Percentiles rank a stretch among this genome's conserved stretches.
Evolutionary conservation across 2,329 filamentous ascomycete species (phyloP).

Genomic region (Harringtonia aguacate): DNA sequence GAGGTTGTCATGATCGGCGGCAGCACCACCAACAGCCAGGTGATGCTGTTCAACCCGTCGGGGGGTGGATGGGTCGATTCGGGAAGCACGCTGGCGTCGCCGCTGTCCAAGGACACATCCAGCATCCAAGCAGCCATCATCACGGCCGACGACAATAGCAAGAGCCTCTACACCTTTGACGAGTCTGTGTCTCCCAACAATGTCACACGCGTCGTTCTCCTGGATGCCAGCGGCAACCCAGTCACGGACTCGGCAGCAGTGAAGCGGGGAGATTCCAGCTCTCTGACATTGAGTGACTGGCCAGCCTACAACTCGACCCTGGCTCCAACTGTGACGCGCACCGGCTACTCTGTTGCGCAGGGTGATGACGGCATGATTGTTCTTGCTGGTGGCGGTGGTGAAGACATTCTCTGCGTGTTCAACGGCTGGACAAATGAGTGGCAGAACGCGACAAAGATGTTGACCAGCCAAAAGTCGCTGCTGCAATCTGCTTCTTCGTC

Average conservation of each 20-base stretch:
- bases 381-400: conserved; percentile 59
- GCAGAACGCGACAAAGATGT: conserved; percentile 58
- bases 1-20: conserved; percentile 70
- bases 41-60: conserved; percentile 61
- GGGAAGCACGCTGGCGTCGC: conserved; percentile 49
- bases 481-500: conserved; percentile 22
- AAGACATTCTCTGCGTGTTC: conserved; percentile 66
- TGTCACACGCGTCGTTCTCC: conserved; percentile 59
- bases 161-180: conserved; percentile 70
- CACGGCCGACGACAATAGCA: conserved; percentile 64
- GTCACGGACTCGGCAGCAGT: conserved; percentile 24
- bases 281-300: conserved; percentile 53
- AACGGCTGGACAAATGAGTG: conserved; percentile 65
- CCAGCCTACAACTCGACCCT: conserved; percentile 67
- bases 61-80: conserved; percentile 63
- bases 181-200: conserved; percentile 62
- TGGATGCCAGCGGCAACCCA: conserved; percentile 47
- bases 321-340: conserved; percentile 54
- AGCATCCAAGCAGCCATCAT: conserved; percentile 53
- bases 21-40: conserved; percentile 47
- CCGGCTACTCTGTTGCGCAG: conserved; percentile 63
- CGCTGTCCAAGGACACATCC: conserved; percentile 46
- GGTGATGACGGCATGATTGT: conserved; percentile 58
- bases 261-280: conserved; percentile 14
- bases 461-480: conserved; percentile 33